A percentile compares a stretch with the other conserved stretches of the same genome.
These are phyloP conservation scores for Dryas alaskensis DNA, from an alignment of 306 rosid genomes.

Conservation along the genomic window DNA sequence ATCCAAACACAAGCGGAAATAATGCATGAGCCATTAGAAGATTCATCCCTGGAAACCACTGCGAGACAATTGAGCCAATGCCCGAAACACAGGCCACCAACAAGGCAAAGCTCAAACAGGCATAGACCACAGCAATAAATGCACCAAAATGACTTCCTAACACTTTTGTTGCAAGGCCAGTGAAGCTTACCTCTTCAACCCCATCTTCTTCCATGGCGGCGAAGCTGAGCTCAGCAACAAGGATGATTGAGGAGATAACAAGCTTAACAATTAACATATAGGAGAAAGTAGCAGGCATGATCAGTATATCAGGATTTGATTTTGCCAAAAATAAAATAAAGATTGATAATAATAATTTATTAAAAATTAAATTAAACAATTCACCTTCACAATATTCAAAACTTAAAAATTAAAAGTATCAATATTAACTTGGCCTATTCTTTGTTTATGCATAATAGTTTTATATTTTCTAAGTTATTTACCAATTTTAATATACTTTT, in stretches of 20 bases:
- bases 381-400: background rate
- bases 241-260: slow-evolving; percentile 51
- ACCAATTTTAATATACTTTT: background rate
- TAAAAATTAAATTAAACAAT: background rate
- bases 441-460: background rate
- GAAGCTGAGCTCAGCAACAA: slow-evolving; percentile 57
- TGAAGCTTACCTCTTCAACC: slow-evolving; percentile 54
- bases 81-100: slow-evolving; percentile 61
- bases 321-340: background rate
- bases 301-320: no score
- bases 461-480: background rate
- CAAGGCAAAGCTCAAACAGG: slow-evolving; percentile 43
- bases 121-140: slow-evolving; percentile 44
- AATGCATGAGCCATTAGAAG: slow-evolving; percentile 29
- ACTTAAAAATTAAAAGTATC: no score
- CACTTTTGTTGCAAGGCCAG: slow-evolving; percentile 44
- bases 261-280: no score
- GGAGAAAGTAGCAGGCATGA: no score
- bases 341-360: background rate
- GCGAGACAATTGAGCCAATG: slow-evolving; percentile 44
- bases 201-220: slow-evolving; percentile 50
- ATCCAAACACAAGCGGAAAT: slow-evolving; percentile 40
- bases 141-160: slow-evolving; percentile 42
- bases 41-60: slow-evolving; percentile 29
- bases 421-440: no score